Evolutionary conservation across 495 filamentous ascomycete species (phyloP), one percentile per base, ranked within the genome.

Genomic region (Talaromyces trachyspermus): DNA sequence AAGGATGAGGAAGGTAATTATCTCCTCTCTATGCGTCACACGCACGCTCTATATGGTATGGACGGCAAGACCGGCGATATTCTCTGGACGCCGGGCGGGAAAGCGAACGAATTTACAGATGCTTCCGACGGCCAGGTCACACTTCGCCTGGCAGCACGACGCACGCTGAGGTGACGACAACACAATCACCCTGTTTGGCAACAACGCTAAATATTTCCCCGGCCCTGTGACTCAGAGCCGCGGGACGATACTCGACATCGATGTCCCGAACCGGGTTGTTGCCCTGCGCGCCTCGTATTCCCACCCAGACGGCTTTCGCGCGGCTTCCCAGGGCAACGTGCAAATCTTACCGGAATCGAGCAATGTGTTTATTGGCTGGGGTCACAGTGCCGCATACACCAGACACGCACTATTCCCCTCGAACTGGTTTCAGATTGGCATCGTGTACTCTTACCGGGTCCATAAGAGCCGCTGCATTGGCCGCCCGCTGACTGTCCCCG

Each of bases 301-400:
- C 12, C 64, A 60, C 20, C 49, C 58, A 1, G 22, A 64, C 11
- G 38, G 54, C 8, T 60, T 72, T 6, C 62, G 53, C 37, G 70
- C 74, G 3, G 71, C 70, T 19, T 75, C 74, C 4, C 79, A 79
- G 49, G 80, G 79, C 9, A 79, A 72, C 48, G 53, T 77, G 17
- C 79, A 83, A 54, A 48, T 77, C 5, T 65, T 82, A 3, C 69
- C 77, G 0, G 60, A 64, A 9, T 59, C 60, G 27, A 69, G 71
- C 29, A 77, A 79, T 49, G 61, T 69, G 14, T 70, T 80, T 15
- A 66, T 77, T 9, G 75, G 76, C 51, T 81, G 76, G 76, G 77
- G 79, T 19, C 74, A 74, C 18, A 60, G 63, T 20, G 69, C 72
- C 0, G 72, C 71, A 32, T 62, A 76, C 40, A 76, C 70, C 2